Conservation (phyloP, 371 early-diverging fungal genomes). For the Mucor circinelloides region DNA sequence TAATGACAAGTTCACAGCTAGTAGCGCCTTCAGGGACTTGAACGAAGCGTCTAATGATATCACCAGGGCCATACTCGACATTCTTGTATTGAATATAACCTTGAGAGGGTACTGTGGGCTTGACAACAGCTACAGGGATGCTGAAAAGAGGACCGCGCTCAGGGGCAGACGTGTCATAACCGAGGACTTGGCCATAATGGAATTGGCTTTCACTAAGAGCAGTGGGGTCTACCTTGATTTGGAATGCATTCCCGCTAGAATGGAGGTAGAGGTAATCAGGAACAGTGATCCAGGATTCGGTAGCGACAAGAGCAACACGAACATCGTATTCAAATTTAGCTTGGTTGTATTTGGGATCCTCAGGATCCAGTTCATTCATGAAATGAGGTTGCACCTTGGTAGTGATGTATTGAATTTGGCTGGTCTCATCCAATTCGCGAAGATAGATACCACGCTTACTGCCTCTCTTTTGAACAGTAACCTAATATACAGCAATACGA, state of each 20-base stretch:
- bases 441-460: conserved; percentile 84
- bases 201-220: conserved; percentile 72
- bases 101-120: conserved; percentile 63
- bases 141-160: conserved; percentile 81
- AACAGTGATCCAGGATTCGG: conserved; percentile 77
- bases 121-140: conserved; percentile 90
- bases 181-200: conserved; percentile 81
- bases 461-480: conserved; percentile 35
- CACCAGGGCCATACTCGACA: conserved; percentile 76
- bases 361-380: conserved; percentile 66
- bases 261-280: conserved; percentile 81
- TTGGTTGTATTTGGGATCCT: conserved; percentile 58
- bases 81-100: conserved; percentile 58
- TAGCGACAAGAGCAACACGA: conserved; percentile 73
- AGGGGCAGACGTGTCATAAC: conserved; percentile 75
- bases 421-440: conserved; percentile 79
- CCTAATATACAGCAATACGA: conserved; percentile 11
- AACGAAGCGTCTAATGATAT: conserved; percentile 79
- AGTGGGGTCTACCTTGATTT: conserved; percentile 81
- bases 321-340: conserved; percentile 79
- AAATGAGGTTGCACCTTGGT: conserved; percentile 77
- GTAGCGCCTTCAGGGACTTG: conserved; percentile 84
- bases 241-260: conserved; percentile 72
- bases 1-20: conserved; percentile 56
- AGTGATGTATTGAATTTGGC: conserved; percentile 57